phyloP scores from a whole-genome alignment of 176 grass and related monocot species.

The Bonia amplexicaulis region DNA sequence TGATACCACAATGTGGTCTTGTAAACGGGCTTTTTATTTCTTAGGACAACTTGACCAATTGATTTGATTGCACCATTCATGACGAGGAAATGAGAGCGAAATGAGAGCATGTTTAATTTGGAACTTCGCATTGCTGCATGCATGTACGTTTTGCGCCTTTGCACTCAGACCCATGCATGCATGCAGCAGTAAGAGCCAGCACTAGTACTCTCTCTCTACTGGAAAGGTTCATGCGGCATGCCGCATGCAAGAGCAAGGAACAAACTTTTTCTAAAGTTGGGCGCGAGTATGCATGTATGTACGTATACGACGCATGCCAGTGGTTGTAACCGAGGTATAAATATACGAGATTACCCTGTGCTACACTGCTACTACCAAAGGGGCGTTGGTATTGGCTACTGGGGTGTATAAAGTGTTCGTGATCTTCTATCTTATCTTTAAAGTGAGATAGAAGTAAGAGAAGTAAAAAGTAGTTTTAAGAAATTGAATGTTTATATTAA shows the following conservation, averaged over 20 bases:
- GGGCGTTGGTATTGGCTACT: too few species aligned
- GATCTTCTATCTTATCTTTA: accelerated
- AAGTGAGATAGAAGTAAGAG: accelerated
- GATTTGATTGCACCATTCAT: too few species aligned
- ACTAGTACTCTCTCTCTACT: background rate
- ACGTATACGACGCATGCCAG: background rate
- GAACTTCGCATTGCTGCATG: background rate
- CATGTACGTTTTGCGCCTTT: background rate
- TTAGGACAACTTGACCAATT: too few species aligned
- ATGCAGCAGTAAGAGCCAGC: background rate
- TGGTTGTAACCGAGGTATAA: background rate
- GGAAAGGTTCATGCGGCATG: background rate
- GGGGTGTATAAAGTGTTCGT: too few species aligned
- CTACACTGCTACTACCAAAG: too few species aligned
- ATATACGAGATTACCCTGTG: background rate
- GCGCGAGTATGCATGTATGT: background rate
- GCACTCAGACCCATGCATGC: background rate
- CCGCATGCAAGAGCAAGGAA: background rate
- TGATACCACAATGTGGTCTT: too few species aligned
- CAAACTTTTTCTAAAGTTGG: background rate
- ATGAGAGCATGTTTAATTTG: background rate
- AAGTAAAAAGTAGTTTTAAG: too few species aligned
- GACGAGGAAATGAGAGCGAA: too few species aligned
- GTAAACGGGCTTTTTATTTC: too few species aligned
- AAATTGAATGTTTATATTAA: too few species aligned